phyloP scores from a whole-genome alignment of 2,329 filamentous ascomycete genomes.

The Apiospora arundinis region DNA sequence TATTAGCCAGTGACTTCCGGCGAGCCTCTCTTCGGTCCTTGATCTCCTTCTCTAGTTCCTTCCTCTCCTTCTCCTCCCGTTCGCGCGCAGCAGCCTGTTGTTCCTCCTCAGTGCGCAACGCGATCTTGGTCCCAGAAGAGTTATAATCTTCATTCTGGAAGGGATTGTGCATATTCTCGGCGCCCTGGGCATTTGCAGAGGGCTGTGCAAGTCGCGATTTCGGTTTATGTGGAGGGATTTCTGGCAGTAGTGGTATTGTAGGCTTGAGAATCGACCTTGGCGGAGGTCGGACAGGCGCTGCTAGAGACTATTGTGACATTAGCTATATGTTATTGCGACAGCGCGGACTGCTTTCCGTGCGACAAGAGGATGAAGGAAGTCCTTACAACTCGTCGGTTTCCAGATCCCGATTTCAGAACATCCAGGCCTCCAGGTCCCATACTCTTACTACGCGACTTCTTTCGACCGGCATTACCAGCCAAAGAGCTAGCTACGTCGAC shows the following conservation, averaged over 20 bases:
- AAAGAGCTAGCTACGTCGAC: constrained; percentile 65
- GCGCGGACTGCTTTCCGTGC: not conserved
- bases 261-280: constrained; percentile 82
- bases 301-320: constrained; percentile 55
- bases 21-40: constrained; percentile 82
- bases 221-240: constrained; percentile 72
- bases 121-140: constrained; percentile 61
- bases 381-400: constrained; percentile 80
- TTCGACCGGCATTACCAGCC: constrained; percentile 54
- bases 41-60: constrained; percentile 65
- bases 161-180: constrained; percentile 52
- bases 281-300: constrained; percentile 55
- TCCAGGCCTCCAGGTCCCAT: constrained; percentile 91
- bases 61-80: constrained; percentile 69
- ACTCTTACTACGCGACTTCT: constrained; percentile 91
- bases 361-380: not conserved
- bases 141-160: constrained; percentile 46
- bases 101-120: constrained; percentile 72
- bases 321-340: constrained; percentile 28
- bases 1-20: constrained; percentile 89
- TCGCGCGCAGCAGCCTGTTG: constrained; percentile 73
- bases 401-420: constrained; percentile 75
- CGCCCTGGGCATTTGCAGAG: constrained; percentile 45
- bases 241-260: constrained; percentile 69
- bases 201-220: constrained; percentile 58